phyloP scores from a whole-genome alignment of 352 stramenopile genomes.

The Globisporangium orthogonon region DNA sequence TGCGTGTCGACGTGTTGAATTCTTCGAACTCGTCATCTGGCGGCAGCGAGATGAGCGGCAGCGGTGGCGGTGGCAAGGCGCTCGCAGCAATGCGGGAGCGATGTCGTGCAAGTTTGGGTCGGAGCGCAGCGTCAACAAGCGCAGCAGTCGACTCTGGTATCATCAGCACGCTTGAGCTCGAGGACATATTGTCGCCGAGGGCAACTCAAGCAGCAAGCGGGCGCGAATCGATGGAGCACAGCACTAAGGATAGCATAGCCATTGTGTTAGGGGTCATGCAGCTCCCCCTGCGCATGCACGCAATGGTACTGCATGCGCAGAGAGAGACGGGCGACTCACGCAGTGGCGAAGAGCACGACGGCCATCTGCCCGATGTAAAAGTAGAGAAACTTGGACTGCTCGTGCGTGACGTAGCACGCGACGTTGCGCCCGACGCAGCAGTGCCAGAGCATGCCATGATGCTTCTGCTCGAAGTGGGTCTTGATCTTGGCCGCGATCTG shows the following conservation, averaged over 20 bases:
- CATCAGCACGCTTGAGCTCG: not conserved
- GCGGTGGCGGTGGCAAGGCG: constrained; percentile 35
- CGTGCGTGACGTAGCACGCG: constrained; percentile 91
- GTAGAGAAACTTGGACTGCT: constrained; percentile 94
- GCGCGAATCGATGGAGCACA: no score
- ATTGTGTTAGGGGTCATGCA: no score
- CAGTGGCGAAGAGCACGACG: constrained; percentile 89
- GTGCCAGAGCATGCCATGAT: constrained; percentile 90
- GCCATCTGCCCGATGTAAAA: constrained; percentile 95
- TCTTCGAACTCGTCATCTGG: constrained; percentile 64
- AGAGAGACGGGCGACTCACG: constrained; percentile 17
- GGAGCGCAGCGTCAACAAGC: not conserved
- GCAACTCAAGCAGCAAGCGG: no score
- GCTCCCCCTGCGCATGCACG: no score
- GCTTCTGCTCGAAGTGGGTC: constrained; percentile 90
- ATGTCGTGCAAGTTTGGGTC: constrained; percentile 24
- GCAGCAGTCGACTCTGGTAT: not conserved
- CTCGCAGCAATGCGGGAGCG: constrained; percentile 33
- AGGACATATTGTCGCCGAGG: not conserved
- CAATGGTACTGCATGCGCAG: no score
- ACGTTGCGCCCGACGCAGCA: constrained; percentile 94
- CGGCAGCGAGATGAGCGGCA: constrained; percentile 61
- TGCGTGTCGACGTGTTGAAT: constrained; percentile 50
- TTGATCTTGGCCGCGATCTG: constrained; percentile 91
- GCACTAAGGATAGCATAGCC: no score